Base-by-base conservation (phyloP, 2,329 filamentous ascomycete species). In the Pseudocercospora vitis region DNA sequence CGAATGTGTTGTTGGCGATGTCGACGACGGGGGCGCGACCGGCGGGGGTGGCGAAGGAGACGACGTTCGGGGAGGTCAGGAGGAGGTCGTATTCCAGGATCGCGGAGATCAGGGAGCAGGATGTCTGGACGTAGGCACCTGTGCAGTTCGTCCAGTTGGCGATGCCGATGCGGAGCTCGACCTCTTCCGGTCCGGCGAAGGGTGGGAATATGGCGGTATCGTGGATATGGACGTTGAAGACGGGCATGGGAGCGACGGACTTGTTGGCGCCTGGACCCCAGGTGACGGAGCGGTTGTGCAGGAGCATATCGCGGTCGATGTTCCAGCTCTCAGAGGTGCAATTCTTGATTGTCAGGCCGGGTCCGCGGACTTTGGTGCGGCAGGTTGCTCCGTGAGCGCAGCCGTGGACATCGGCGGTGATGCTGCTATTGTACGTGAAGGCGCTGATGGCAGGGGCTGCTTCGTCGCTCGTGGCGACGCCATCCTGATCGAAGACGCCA, bases 71-170 rank as follows among this genome's bases (percentile, higher is more conserved):
- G n/a, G 39, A n/a, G 6, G 16, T 50, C 32, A 48, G 14, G 0
- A 50, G 19, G 3, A 60, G 29, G 26, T 60, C 52, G 42, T 58
- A 56, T 29, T 58, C 58, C 6, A 60, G 40, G 29, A 56, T 53
- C 3, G 52, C 52, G 7, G 58, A 28, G 24, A 60, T 46, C 19
- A 52, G 50, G 9, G 24, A 47, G 31, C 58, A 60, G 8, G n/a
- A 35, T 1, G 33, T 56, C 7, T 56, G 40, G 1, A 46, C 40
- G 26, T 57, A 60, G 4, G 31, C 14, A 16, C 49, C 49, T 3
- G 9, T 46, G 49, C 49, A 52, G 28, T 46, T 33, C 18, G 26
- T 46, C 28, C 35, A 52, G 18, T 52, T 52, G 9, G 49, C 49
- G 5, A 52, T 52, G 2, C 49, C 49, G 19, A 46, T 31, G 14